Evolutionary conservation across 441 rosid genomes (phyloP), one percentile per base, ranked within the genome.

Genomic region (Jatropha multifida): DNA sequence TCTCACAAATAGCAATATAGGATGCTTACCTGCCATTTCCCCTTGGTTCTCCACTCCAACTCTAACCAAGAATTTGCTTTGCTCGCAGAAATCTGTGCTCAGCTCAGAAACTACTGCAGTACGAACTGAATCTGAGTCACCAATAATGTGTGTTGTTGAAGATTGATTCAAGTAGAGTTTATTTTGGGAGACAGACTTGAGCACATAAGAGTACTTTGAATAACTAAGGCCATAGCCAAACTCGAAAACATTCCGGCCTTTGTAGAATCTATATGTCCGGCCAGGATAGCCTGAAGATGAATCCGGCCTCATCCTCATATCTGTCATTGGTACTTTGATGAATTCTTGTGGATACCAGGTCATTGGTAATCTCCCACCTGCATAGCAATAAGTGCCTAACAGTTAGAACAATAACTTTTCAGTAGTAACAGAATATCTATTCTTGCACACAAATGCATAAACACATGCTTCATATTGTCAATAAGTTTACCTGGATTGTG

Each of bases 281-380:
- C 98, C 97, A 12, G 97, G 97, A 74, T 88, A 89, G 32, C 80
- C 82, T 56, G 81, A 87, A 4, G 89, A 80, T 2, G 72, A 72
- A 71, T 83, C 81, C 1, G 98, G 79, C 40, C 98, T 75, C 98
- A 94, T 93, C 8, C 89, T 85, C 98, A 91, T 93, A 63, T 87
- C 87, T 1, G 97, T 93, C 99, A 94, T 94, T 0, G 94, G 92
- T 41, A 94, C 74, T 63, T 86, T 88, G 7, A 88, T 59, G 64
- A 90, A 94, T 0, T 88, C 94, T 55, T 94, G 93, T 3, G 92
- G 97, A 74, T 94, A 93, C 98, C 99, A 94, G 2, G 98, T 93
- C 92, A 93, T 83, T 3, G 99, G 98, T 61, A 94, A 79, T 77
- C 86, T 90, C 1, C 99, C 99, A 48, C 94, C 93, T 87, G 65